A percentile compares a stretch with the other conserved stretches of the same genome.
phyloP scores from a whole-genome alignment of 176 grass and related monocot species.

The Leersia perrieri region DNA sequence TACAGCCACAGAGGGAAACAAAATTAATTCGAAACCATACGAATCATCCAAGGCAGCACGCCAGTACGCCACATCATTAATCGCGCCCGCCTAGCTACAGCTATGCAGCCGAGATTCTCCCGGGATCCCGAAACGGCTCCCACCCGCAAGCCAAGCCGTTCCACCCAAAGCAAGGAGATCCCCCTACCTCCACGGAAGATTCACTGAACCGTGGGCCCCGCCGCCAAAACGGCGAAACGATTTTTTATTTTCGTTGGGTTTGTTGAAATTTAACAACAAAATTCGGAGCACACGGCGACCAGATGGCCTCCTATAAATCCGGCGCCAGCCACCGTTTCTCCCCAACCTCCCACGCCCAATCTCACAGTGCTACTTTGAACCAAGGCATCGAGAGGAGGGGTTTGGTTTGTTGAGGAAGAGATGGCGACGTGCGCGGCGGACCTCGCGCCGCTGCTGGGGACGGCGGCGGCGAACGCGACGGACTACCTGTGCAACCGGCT shows the following conservation, averaged over 20 bases:
- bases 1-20: not conserved
- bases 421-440: constrained; percentile 79
- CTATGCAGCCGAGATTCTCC: not conserved
- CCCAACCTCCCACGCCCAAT: not conserved
- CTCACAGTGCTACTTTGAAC: not conserved
- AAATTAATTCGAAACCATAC: not conserved
- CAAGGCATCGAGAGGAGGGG: not conserved
- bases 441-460: constrained; percentile 59
- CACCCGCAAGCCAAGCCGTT: not conserved
- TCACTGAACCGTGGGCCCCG: constrained; percentile 11
- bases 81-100: not conserved
- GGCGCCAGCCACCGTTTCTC: constrained; percentile 22
- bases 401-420: not conserved
- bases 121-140: not conserved
- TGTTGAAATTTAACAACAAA: no score
- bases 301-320: constrained; percentile 26
- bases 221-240: not conserved
- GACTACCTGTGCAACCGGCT: constrained; percentile 61
- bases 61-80: not conserved
- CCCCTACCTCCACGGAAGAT: constrained; percentile 27
- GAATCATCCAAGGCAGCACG: no score
- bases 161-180: not conserved
- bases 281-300: not conserved
- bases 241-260: no score
- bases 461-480: constrained; percentile 65